Evolutionary conservation across 2,329 filamentous ascomycete genomes (phyloP).

Genomic region (Colletotrichum tofieldiae): DNA sequence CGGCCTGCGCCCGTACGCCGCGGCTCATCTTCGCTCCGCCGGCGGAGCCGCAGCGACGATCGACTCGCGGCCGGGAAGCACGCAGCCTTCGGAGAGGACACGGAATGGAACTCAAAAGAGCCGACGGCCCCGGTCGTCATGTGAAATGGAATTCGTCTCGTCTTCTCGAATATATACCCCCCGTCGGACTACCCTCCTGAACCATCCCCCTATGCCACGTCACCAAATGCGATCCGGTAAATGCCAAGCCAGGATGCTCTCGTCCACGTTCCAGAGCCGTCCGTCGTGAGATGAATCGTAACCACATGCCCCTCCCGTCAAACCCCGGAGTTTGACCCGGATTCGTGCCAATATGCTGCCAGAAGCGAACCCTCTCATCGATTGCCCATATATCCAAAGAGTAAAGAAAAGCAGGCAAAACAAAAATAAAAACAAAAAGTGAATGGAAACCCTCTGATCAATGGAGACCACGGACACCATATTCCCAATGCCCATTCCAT

Average conservation of each 20-base stretch:
- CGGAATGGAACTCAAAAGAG: neutral
- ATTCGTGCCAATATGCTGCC: neutral
- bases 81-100: neutral
- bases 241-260: neutral
- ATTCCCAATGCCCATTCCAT: conserved; percentile 31
- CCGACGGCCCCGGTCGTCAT: neutral
- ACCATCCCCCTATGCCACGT: neutral
- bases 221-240: neutral
- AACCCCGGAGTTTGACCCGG: neutral
- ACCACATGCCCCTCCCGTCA: neutral
- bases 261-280: neutral
- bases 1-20: too few relatives aligned
- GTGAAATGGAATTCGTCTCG: neutral
- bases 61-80: neutral
- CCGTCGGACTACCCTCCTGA: neutral
- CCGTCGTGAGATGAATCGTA: neutral
- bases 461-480: conserved; percentile 20
- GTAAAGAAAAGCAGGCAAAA: neutral
- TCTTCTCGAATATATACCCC: neutral
- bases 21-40: too few relatives aligned
- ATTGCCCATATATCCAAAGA: neutral
- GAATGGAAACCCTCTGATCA: neutral
- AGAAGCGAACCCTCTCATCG: neutral
- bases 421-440: neutral
- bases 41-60: neutral